These are phyloP conservation scores for Cytospora paraplurivora DNA, from an alignment of 2,329 filamentous ascomycete genomes.

Conservation along the genomic window DNA sequence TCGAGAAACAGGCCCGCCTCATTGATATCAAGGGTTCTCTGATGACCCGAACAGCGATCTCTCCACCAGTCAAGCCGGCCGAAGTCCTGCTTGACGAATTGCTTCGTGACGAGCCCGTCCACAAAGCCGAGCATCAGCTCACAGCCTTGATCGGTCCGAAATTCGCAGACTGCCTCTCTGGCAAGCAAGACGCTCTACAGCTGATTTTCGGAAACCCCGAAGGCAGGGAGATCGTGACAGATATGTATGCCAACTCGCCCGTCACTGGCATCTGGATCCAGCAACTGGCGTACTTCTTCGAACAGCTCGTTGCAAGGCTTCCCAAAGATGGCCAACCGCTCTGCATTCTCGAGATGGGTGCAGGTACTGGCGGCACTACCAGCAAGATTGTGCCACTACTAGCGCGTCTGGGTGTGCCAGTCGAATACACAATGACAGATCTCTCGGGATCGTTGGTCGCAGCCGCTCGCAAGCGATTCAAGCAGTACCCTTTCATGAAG, in stretches of 20 bases:
- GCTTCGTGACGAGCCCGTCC: conserved; percentile 34
- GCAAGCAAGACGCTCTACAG: conserved; percentile 25
- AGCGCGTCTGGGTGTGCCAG: conserved; percentile 32
- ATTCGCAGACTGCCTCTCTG: conserved; percentile 28
- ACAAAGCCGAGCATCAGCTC: conserved; percentile 33
- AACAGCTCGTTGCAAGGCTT: conserved; percentile 25
- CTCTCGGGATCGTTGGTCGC: conserved; percentile 39
- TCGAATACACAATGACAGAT: conserved; percentile 46
- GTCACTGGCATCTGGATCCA: conserved; percentile 2
- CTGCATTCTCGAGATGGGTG: conserved; percentile 6
- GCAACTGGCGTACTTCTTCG: background rate
- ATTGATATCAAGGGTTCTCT: conserved; percentile 33
- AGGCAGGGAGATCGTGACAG: conserved; percentile 29
- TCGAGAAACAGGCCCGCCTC: conserved; percentile 37
- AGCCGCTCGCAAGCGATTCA: conserved; percentile 35
- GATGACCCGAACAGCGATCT: conserved; percentile 36
- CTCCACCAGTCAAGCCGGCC: conserved; percentile 32
- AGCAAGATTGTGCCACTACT: conserved; percentile 33
- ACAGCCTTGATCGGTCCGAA: conserved; percentile 20
- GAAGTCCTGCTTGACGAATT: conserved; percentile 36
- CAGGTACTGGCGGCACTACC: conserved; percentile 8
- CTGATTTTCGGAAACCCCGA: conserved; percentile 29
- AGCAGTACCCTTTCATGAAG: conserved; percentile 35
- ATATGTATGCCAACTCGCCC: too few species aligned
- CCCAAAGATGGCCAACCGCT: conserved; percentile 30